These are phyloP conservation scores for Leccinum rimulosum DNA, from an alignment of 768 basidiomycete genomes.

Conservation along the genomic window DNA sequence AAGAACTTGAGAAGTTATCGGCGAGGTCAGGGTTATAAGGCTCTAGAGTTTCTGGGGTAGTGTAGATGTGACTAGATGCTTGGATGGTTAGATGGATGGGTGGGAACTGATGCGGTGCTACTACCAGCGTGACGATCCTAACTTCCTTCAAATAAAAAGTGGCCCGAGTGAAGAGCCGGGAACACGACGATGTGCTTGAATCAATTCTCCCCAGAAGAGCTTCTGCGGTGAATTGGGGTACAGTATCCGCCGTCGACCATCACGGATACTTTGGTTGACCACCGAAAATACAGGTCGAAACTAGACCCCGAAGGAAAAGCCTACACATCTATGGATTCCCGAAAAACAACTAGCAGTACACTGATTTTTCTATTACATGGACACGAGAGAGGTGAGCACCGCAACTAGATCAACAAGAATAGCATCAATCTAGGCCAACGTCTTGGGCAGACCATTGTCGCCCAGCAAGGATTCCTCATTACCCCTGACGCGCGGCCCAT, in stretches of 20 bases:
- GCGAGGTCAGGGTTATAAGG: not conserved
- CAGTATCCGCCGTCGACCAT: not conserved
- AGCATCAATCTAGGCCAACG: slow-evolving; percentile 31
- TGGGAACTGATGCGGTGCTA: not conserved
- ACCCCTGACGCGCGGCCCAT: slow-evolving; percentile 76
- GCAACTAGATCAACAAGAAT: not conserved
- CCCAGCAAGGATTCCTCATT: slow-evolving; percentile 65
- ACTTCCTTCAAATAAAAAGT: not conserved
- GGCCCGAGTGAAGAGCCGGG: no score
- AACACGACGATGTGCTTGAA: not conserved
- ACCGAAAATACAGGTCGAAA: not conserved
- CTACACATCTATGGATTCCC: not conserved
- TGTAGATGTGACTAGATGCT: not conserved
- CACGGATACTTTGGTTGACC: not conserved
- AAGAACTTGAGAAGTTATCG: not conserved
- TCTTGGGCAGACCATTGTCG: slow-evolving; percentile 66
- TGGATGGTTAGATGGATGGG: not conserved
- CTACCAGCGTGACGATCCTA: not conserved
- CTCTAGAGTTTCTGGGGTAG: not conserved
- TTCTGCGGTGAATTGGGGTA: not conserved
- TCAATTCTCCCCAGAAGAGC: not conserved
- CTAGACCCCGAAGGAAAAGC: not conserved
- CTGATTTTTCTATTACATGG: not conserved
- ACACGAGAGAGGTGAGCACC: not conserved
- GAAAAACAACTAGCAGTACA: slow-evolving; percentile 10